Percentiles rank a stretch among this genome's conserved stretches.
Evolutionary conservation across 2,329 filamentous ascomycete species (phyloP).

Genomic region (Diaporthe sp.): DNA sequence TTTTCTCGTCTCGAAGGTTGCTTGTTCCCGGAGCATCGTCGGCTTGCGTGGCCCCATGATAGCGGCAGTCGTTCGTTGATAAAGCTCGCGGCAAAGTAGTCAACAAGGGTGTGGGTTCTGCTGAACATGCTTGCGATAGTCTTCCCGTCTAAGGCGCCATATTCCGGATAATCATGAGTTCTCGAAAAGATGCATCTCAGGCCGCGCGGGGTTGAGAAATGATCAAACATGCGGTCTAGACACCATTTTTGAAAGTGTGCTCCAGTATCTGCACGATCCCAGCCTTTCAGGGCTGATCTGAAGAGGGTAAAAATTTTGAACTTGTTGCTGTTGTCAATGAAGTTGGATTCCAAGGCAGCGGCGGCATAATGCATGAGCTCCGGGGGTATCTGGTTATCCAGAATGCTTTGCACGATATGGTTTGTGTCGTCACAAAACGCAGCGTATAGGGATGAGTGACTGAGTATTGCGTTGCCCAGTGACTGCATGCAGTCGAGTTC

Average conservation of each 20-base stretch:
- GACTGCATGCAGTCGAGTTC: conserved; percentile 2
- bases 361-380: conserved; percentile 10
- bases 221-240: background rate
- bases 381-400: background rate
- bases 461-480: conserved; percentile 14
- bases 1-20: background rate
- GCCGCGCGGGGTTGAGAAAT: background rate
- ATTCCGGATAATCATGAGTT: background rate
- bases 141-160: background rate
- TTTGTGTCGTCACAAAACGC: conserved; percentile 16
- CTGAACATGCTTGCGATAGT: conserved; percentile 9
- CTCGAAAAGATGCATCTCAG: background rate
- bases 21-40: too few species aligned
- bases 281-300: background rate
- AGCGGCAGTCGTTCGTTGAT: background rate
- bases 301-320: background rate
- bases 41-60: background rate
- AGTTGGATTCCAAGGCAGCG: background rate
- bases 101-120: background rate
- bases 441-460: background rate
- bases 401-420: background rate
- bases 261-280: background rate
- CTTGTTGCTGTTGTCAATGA: background rate
- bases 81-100: background rate
- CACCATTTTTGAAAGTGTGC: background rate